Base-by-base conservation (phyloP, 768 basidiomycete genomes). In the Phaeotremella fagi region DNA sequence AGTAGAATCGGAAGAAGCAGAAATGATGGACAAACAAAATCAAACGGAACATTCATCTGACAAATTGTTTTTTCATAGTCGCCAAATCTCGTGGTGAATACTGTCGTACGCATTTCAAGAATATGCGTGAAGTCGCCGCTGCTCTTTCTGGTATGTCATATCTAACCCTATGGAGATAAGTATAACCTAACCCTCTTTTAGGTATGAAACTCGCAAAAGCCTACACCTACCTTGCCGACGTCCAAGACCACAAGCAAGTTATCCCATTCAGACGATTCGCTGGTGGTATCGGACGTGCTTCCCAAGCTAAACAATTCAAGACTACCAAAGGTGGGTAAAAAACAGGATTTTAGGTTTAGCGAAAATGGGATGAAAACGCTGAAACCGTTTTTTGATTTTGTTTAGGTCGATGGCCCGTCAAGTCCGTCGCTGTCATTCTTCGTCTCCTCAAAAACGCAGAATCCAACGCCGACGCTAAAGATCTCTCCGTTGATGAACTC, bases 21-120 rank as follows among this genome's bases (percentile, higher is more conserved):
- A n/a, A n/a, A n/a, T n/a, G n/a, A n/a, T n/a, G n/a, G n/a, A n/a
- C n/a, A n/a, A n/a, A n/a, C n/a, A n/a, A n/a, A n/a, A n/a, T n/a
- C n/a, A n/a, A n/a, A n/a, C 27, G n/a, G 38, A 45, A 51, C 52
- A 45, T 43, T 23, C 55, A 54, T 66, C 50, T 11, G 18, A 9
- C 31, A 29, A 59, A 25, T 45, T 57, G n/a, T 41, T 48, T 22
- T 42, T 27, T 29, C 16, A 43, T 29, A 94, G 90, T 88, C 76
- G 85, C 92, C 71, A 86, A 83, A 73, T 87, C 92, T 55, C 87
- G 87, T 71, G 91, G 91, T 70, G 90, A 94, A 80, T 91, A 97
- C 82, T 84, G 95, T 73, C 88, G 92, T 70, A 98, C 95, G 44
- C 94, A 97, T 81, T 99, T 95, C 85, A 99, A 99, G 86, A 99